These are phyloP conservation scores for Dillenia suffruticosa DNA, from an alignment of 164 flowering plant species.

Conservation along the genomic window DNA sequence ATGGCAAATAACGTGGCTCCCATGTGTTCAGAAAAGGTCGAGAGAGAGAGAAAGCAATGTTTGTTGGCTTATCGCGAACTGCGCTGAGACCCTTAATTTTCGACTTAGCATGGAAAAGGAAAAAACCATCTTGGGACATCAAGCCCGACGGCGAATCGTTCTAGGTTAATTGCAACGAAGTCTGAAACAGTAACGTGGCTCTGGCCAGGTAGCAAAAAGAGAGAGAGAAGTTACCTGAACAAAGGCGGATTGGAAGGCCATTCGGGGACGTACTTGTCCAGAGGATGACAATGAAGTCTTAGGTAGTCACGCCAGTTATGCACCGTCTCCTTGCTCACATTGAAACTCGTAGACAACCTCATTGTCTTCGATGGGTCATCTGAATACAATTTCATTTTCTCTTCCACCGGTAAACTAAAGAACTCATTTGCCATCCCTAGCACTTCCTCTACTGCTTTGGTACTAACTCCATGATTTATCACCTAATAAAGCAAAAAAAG, in stretches of 20 bases:
- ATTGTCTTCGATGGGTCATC: constrained; percentile 41
- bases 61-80: too few relatives aligned
- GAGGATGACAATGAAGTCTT: constrained; percentile 74
- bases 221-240: constrained; percentile 51
- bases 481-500: constrained; percentile 32
- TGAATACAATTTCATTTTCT: constrained; percentile 64
- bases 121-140: too few relatives aligned
- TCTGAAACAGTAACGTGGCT: too few relatives aligned
- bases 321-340: constrained; percentile 51
- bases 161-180: too few relatives aligned
- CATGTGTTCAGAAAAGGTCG: too few relatives aligned
- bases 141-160: too few relatives aligned
- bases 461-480: constrained; percentile 59
- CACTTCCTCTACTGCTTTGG: constrained; percentile 38
- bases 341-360: constrained; percentile 12
- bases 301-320: constrained; percentile 88
- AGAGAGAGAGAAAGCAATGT: too few relatives aligned
- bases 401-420: constrained; percentile 60
- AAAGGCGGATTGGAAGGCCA: constrained; percentile 77
- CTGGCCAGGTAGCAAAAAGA: too few relatives aligned
- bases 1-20: too few relatives aligned
- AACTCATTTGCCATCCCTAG: constrained; percentile 40
- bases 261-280: constrained; percentile 47
- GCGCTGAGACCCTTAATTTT: too few relatives aligned
- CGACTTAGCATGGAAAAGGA: too few relatives aligned